These are phyloP conservation scores for Pinus albicaulis DNA, from an alignment of 75 land plant species.

Conservation along the genomic window DNA sequence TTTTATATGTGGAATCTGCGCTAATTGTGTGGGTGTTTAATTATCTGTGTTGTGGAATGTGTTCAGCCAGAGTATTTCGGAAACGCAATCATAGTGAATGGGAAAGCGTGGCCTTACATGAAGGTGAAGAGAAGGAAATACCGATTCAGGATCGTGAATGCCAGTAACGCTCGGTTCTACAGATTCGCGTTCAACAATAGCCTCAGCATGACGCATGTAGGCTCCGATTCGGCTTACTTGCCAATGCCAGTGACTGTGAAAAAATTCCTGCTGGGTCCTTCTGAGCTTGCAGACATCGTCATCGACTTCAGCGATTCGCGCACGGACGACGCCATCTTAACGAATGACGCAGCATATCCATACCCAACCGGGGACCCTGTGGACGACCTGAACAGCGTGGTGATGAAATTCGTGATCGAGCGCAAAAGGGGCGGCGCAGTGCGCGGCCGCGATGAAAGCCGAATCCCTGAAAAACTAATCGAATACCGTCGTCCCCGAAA, in stretches of 20 bases:
- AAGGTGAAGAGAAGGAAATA: constrained; percentile 23
- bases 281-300: constrained; percentile 28
- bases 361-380: constrained; percentile 24
- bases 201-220: constrained; percentile 21
- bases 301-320: constrained; percentile 21
- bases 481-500: neutral
- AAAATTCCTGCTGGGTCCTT: constrained; percentile 20
- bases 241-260: constrained; percentile 8
- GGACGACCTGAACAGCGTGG: constrained; percentile 7
- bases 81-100: constrained; percentile 33
- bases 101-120: constrained; percentile 47
- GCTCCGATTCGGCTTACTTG: constrained; percentile 28
- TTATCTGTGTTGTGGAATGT: neutral
- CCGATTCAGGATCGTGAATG: constrained; percentile 34
- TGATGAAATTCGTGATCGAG: constrained; percentile 32
- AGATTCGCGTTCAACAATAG: constrained; percentile 20
- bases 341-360: constrained; percentile 24
- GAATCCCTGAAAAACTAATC: too few relatives aligned
- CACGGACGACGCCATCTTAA: constrained; percentile 8
- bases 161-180: constrained; percentile 36
- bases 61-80: constrained; percentile 49
- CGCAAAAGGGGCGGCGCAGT: too few relatives aligned
- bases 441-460: too few relatives aligned
- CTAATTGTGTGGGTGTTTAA: neutral
- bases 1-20: neutral